Evolutionary conservation across 2,329 filamentous ascomycete genomes (phyloP).

Genomic region (Colletotrichum sojae): DNA sequence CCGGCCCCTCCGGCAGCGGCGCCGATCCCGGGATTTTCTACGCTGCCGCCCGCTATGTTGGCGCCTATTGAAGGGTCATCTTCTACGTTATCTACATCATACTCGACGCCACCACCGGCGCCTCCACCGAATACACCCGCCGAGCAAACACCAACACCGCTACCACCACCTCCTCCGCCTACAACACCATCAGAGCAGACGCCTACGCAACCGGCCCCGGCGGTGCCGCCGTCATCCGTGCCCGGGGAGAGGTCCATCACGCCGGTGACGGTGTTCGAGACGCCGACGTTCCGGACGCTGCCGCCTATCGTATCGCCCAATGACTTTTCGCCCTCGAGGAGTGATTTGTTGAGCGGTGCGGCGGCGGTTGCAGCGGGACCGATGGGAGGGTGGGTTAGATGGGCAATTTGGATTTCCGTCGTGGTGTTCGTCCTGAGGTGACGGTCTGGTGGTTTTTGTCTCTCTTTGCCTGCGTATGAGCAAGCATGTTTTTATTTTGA

Average conservation of each 20-base stretch:
- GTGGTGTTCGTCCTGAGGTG: neutral
- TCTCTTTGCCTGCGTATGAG: neutral
- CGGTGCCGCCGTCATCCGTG: neutral
- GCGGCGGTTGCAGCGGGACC: neutral
- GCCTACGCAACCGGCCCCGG: neutral
- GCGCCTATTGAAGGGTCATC: neutral
- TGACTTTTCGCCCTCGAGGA: constrained; percentile 8
- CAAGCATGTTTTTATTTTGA: neutral
- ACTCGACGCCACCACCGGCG: neutral
- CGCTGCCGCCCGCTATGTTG: neutral
- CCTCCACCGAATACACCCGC: neutral
- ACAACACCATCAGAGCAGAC: neutral
- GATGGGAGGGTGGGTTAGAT: neutral
- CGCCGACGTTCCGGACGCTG: constrained; percentile 16
- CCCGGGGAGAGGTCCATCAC: constrained; percentile 2
- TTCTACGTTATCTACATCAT: neutral
- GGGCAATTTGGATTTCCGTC: neutral
- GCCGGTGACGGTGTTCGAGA: constrained; percentile 35
- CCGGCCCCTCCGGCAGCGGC: neutral
- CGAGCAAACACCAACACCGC: neutral
- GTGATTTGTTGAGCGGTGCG: neutral
- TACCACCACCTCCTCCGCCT: neutral
- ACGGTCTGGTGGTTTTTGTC: neutral
- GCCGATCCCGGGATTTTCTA: neutral
- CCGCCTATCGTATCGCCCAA: constrained; percentile 25